phyloP scores from a whole-genome alignment of 805 yeast species.

The Torulaspora gathmanii region DNA sequence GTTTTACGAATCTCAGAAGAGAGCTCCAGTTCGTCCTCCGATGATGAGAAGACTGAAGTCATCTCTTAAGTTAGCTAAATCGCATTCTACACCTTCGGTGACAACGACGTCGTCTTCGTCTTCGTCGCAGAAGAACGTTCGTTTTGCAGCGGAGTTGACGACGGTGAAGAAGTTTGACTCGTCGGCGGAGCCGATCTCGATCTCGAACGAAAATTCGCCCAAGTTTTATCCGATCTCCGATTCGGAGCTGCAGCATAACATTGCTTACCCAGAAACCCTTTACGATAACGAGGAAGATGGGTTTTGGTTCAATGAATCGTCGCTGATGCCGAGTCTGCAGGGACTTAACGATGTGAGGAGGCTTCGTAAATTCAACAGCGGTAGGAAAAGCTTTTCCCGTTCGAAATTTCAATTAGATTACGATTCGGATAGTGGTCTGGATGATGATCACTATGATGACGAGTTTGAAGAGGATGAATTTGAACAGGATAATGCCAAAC shows the following conservation, averaged over 20 bases:
- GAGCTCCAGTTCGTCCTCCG: background rate
- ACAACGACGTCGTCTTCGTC: conserved; percentile 18
- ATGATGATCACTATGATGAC: conserved; percentile 15
- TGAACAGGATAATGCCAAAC: conserved; percentile 2
- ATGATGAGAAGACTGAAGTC: conserved; percentile 22
- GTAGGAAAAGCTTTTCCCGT: background rate
- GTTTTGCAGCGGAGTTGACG: conserved; percentile 58
- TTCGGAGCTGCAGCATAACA: conserved; percentile 7
- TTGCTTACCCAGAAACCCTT: conserved; percentile 6
- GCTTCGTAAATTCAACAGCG: background rate
- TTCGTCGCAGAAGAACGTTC: conserved; percentile 48
- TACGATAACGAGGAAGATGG: conserved; percentile 13
- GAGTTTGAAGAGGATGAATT: conserved; percentile 8
- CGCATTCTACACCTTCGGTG: conserved; percentile 12
- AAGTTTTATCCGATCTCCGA: conserved; percentile 20
- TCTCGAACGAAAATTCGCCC: conserved; percentile 52
- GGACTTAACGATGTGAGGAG: conserved; percentile 6
- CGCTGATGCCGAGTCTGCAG: conserved; percentile 11
- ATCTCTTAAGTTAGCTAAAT: conserved; percentile 23
- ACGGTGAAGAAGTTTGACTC: conserved; percentile 63
- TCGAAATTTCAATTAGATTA: conserved; percentile 18
- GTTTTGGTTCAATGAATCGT: conserved; percentile 19
- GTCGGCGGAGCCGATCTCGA: conserved; percentile 55
- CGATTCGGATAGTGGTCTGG: conserved; percentile 21
- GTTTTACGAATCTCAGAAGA: too few relatives aligned